Evolutionary conservation across 2,329 filamentous ascomycete species (phyloP), one percentile per base, ranked within the genome.

Genomic region (Stromatinia cepivora): DNA sequence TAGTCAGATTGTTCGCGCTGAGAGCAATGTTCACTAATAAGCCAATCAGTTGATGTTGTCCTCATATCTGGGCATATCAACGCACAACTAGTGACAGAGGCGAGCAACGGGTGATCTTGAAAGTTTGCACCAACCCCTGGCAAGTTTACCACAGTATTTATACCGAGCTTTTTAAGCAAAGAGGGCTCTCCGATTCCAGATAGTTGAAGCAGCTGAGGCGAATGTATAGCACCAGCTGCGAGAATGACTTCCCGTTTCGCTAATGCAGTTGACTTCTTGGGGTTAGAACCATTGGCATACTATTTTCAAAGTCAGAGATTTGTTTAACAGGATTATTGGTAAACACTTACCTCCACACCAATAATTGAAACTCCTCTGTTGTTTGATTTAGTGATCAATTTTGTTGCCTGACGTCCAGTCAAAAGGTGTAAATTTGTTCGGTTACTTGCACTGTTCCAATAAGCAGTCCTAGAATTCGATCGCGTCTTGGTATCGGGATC

Each of bases 111-210:
- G 50, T 81, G 79, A 67, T 86, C 84, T 69, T 81, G 81, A 70
- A 87, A 80, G 68, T 84, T 83, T 72, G 84, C 79, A 5, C 84
- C 85, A 2, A 87, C 85, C 1, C 84, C 83, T 0, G 82, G 82
- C 3, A 84, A 79, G 46, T 80, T 79, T 5, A 86, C 71, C 1
- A 84, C 73, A 0, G 79, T 75, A 4, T 48, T 17, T 53, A 87
- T 85, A 28, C 81, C 77, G 62, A 82, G 80, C n/a, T 77, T 75
- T 8, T 79, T 69, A 3, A 87, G 79, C 56, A 84, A 79, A 1
- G 77, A 74, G 4, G 78, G 78, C 1, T 81, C 80, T 0, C 84
- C 84, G 39, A 87, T 80, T 11, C 85, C 84, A 59, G 82, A 84
- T 0, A 85, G 79, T 76, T 84, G 83, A 4, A 87, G 81, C 6